Base-by-base conservation (phyloP, 495 filamentous ascomycete genomes). In the Margaritispora aquatica region DNA sequence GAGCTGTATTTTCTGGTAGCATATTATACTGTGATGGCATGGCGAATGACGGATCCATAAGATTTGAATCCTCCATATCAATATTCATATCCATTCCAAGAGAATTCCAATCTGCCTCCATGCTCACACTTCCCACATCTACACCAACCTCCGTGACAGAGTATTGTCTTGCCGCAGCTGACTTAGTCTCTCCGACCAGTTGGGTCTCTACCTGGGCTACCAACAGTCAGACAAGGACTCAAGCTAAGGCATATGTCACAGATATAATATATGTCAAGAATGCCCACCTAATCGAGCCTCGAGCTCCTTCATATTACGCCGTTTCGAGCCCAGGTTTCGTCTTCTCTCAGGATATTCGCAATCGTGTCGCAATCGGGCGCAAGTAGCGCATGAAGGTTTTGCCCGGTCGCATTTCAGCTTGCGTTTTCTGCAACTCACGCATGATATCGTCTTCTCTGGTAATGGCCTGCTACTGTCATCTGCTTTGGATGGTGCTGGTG, bases 221-320 rank as follows among this genome's bases (percentile, higher is more conserved):
- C 20, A 24, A 29, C 23, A 34, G 26, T 57, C 55, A 54, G 58
- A 27, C 24, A 26, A 3, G 34, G 36, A 52, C 29, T n/a, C n/a
- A n/a, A n/a, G n/a, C n/a, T n/a, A n/a, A n/a, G n/a, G n/a, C n/a
- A n/a, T n/a, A n/a, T n/a, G n/a, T n/a, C n/a, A 19, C 20, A 9
- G n/a, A 57, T 1, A 21, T 20, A 19, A 55, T 20, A 51, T 44
- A 17, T 61, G 29, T 29, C 46, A 56, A 82, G 67, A 7, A 44
- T 44, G 38, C 38, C 38, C 80, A 96, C 93, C 89, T 66, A 98
- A 74, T 66, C 95, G 83, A 58, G 92, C 93, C 75, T 97, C 95
- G 67, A 98, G 70, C 57, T 92, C 90, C 78, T 97, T 98, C 61
- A 98, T 94, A 73, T 98, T 97, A 59, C 94, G 92, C 68, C 95